Conservation (phyloP, 495 filamentous ascomycete species). For the Alectoria sarmentosa region DNA sequence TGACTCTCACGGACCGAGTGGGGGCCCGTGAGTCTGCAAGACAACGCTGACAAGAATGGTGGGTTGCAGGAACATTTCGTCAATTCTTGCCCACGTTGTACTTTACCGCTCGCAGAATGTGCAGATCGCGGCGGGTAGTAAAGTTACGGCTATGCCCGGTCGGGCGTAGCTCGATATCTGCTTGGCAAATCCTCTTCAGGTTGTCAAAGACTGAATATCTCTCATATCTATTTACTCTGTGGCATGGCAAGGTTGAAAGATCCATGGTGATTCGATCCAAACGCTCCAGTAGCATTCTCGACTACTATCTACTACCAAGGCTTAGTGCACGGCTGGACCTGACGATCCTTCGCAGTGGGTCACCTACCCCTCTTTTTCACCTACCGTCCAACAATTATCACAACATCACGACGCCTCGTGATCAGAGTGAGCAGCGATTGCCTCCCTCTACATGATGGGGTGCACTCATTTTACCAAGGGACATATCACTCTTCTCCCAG, state of each 20-base stretch:
- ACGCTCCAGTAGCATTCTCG: background rate
- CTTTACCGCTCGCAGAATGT: no score
- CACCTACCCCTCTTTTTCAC: conserved; percentile 3
- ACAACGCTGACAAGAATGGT: no score
- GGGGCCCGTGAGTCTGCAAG: background rate
- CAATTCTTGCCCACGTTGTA: no score
- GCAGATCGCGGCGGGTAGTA: no score
- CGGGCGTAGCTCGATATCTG: background rate
- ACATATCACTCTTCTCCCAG: background rate
- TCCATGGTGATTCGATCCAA: background rate
- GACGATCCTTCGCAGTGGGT: background rate
- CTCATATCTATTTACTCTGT: background rate
- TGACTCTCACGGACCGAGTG: background rate
- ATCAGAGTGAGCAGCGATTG: background rate
- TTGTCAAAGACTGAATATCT: background rate
- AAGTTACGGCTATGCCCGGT: background rate
- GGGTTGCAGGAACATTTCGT: background rate
- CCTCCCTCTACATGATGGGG: background rate
- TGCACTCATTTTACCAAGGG: background rate
- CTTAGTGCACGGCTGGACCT: background rate
- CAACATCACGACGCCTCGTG: background rate
- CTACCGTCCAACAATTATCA: background rate
- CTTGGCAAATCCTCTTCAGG: background rate
- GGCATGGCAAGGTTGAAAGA: background rate
- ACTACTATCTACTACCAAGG: background rate